A percentile compares a stretch with the other conserved stretches of the same genome.
Evolutionary conservation across 176 grass and related monocot species (phyloP).

Genomic region (Pontederia crassipes): DNA sequence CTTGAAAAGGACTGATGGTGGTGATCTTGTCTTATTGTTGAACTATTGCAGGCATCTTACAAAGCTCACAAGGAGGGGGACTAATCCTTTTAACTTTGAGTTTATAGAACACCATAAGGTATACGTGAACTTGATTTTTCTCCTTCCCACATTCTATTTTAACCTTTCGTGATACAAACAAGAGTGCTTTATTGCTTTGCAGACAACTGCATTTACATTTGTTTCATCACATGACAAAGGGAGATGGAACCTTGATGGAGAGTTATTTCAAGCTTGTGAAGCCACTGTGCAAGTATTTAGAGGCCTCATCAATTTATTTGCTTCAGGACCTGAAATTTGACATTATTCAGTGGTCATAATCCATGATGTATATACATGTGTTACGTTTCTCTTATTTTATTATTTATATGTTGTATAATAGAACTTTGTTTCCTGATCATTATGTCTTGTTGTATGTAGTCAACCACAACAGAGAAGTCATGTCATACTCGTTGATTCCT

Average conservation of each 20-base stretch:
- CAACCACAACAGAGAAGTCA: no score
- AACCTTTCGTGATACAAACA: neutral
- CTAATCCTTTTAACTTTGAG: constrained; percentile 58
- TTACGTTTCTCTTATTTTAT: no score
- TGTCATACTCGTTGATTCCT: no score
- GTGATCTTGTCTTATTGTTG: neutral
- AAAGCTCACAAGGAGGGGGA: constrained; percentile 72
- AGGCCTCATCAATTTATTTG: constrained; percentile 37
- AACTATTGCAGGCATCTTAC: constrained; percentile 67
- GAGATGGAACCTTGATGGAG: constrained; percentile 61
- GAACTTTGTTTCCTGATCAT: no score
- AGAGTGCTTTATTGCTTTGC: constrained; percentile 11
- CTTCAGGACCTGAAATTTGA: constrained; percentile 70
- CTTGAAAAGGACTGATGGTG: neutral
- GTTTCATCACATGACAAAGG: constrained; percentile 57
- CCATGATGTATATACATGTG: no score
- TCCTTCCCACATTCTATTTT: neutral
- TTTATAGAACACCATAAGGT: constrained; percentile 97
- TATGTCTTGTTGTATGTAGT: no score
- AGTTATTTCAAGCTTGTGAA: constrained; percentile 42
- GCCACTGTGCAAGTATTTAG: constrained; percentile 40
- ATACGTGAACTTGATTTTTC: neutral
- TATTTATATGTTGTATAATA: no score
- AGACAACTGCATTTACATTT: constrained; percentile 83
- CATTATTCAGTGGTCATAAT: neutral